Percentiles rank a stretch among this genome's conserved stretches.
Evolutionary conservation across 805 yeast species (phyloP).

Genomic region (Cephaloascus fragrans): DNA sequence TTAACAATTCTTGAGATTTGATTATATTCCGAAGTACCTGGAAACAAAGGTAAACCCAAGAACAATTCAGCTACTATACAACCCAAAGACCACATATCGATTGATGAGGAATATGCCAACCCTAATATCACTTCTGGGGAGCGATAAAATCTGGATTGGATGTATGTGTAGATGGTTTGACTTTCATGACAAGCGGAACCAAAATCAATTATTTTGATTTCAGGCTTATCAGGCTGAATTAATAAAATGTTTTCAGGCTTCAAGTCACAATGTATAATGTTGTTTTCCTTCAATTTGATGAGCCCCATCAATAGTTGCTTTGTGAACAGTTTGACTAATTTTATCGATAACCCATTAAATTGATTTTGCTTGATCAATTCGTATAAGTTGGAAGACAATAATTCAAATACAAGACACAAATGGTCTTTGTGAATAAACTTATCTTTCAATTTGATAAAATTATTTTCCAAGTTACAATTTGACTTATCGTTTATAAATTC

Average conservation of each 20-base stretch:
- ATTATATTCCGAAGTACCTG: conserved; percentile 91
- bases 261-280: conserved; percentile 90
- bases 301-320: conserved; percentile 76
- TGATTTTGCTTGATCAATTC: conserved; percentile 89
- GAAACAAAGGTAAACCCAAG: conserved; percentile 86
- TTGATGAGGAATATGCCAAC: conserved; percentile 82
- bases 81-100: conserved; percentile 97
- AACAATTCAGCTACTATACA: conserved; percentile 87
- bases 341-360: conserved; percentile 80
- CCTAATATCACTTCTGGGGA: conserved; percentile 94
- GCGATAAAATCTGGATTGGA: conserved; percentile 87
- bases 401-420: conserved; percentile 85
- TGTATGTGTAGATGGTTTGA: conserved; percentile 82
- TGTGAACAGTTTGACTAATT: conserved; percentile 68
- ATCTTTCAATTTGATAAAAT: conserved; percentile 71
- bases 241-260: conserved; percentile 92
- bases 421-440: conserved; percentile 90
- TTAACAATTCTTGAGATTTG: conserved; percentile 76
- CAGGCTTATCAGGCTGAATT: conserved; percentile 72
- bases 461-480: conserved; percentile 45
- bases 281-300: conserved; percentile 69
- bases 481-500: conserved; percentile 45
- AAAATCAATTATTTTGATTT: conserved; percentile 88
- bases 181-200: conserved; percentile 93
- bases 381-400: conserved; percentile 78